Evolutionary conservation across 2,329 filamentous ascomycete species (phyloP).

Genomic region (Colletotrichum tofieldiae): DNA sequence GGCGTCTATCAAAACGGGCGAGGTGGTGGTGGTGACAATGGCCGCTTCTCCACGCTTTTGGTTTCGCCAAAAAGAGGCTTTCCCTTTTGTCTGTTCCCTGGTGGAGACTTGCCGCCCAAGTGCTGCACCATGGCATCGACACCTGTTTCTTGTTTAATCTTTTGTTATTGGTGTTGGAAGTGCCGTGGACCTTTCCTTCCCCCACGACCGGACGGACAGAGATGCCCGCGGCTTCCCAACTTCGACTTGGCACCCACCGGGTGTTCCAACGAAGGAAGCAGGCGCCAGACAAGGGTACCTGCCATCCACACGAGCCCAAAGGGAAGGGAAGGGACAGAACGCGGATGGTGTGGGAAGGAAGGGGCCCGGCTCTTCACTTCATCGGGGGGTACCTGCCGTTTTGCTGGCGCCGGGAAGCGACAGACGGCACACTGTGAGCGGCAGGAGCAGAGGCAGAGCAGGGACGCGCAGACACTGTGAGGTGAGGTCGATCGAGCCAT

Average conservation of each 20-base stretch:
- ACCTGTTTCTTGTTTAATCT: not conserved
- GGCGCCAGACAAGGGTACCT: not conserved
- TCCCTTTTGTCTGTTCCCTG: not conserved
- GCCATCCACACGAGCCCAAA: not conserved
- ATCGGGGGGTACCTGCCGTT: conserved; percentile 19
- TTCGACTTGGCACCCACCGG: not conserved
- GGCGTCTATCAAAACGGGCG: conserved; percentile 19
- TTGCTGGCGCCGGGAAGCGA: conserved; percentile 1
- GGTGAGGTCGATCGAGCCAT: conserved; percentile 13
- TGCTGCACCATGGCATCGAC: not conserved
- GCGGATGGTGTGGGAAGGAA: conserved; percentile 7
- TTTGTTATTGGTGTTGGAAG: not conserved
- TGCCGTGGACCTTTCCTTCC: not conserved
- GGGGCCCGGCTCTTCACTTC: conserved; percentile 5
- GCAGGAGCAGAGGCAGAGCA: not conserved
- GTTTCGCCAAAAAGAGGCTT: not conserved
- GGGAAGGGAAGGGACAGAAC: not conserved
- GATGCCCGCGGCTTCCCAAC: conserved; percentile 6
- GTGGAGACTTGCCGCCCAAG: not conserved
- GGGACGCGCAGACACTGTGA: conserved; percentile 22
- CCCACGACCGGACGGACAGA: not conserved
- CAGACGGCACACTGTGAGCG: conserved; percentile 12
- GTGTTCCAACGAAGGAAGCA: not conserved
- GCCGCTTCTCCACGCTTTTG: conserved; percentile 4
- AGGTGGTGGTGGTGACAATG: conserved; percentile 1